A percentile compares a stretch with the other conserved stretches of the same genome.
Evolutionary conservation across 768 basidiomycete genomes (phyloP).

Genomic region (Tricholoma sp.): DNA sequence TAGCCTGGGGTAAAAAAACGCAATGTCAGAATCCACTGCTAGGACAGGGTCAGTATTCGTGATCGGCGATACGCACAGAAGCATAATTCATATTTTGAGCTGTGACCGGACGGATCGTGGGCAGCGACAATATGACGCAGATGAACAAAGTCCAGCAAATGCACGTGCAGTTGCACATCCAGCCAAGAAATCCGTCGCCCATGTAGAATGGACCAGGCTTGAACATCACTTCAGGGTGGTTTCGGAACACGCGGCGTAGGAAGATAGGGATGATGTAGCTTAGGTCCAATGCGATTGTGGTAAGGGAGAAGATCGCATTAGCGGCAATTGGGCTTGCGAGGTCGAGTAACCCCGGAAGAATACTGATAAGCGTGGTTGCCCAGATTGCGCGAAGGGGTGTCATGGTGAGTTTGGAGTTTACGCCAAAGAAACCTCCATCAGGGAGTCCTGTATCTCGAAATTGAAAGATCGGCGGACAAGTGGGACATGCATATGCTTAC

Average conservation of each 20-base stretch:
- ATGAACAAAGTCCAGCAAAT: slow-evolving; percentile 69
- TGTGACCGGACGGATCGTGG: slow-evolving; percentile 67
- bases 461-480: neutral
- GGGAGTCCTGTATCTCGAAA: slow-evolving; percentile 46
- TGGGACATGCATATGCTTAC: slow-evolving; percentile 24
- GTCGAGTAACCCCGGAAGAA: slow-evolving; percentile 69
- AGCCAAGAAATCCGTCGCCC: slow-evolving; percentile 63
- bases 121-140: slow-evolving; percentile 67
- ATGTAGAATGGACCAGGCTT: slow-evolving; percentile 86
- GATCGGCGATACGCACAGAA: slow-evolving; percentile 39
- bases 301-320: slow-evolving; percentile 78
- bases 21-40: neutral
- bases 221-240: slow-evolving; percentile 81
- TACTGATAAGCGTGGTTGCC: slow-evolving; percentile 60
- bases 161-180: slow-evolving; percentile 57
- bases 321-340: slow-evolving; percentile 75
- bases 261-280: slow-evolving; percentile 84
- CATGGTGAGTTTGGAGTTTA: slow-evolving; percentile 53
- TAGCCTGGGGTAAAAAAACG: slow-evolving; percentile 28
- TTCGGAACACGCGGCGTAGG: slow-evolving; percentile 58
- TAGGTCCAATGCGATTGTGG: slow-evolving; percentile 71
- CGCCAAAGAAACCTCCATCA: slow-evolving; percentile 74
- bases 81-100: slow-evolving; percentile 75
- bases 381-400: slow-evolving; percentile 80
- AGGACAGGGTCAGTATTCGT: neutral